A percentile compares a stretch with the other conserved stretches of the same genome.
Evolutionary conservation across 192 early-diverging fungal species (phyloP).

Genomic region (Lunasporangiospora selenospora): DNA sequence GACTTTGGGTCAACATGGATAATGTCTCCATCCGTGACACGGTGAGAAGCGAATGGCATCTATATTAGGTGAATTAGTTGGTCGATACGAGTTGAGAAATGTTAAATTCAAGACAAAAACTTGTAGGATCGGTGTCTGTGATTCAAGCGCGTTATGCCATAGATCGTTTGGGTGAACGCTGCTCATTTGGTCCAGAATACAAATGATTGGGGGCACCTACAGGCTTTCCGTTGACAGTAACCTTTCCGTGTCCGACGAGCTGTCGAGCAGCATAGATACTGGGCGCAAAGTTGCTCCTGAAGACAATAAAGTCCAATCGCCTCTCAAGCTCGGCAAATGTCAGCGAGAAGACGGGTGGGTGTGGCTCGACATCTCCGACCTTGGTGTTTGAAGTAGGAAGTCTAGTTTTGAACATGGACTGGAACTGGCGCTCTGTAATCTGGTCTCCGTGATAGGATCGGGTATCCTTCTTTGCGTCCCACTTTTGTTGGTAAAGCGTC

Average conservation of each 20-base stretch:
- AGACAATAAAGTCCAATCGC: slow-evolving; percentile 92
- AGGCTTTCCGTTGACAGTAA: slow-evolving; percentile 90
- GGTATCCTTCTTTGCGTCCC: slow-evolving; percentile 91
- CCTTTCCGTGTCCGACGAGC: slow-evolving; percentile 84
- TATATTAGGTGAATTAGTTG: slow-evolving; percentile 37
- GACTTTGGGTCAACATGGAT: slow-evolving; percentile 80
- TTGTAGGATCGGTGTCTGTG: no score
- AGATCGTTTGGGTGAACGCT: not conserved
- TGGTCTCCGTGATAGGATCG: slow-evolving; percentile 94
- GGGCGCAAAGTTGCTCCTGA: slow-evolving; percentile 89
- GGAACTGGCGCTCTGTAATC: slow-evolving; percentile 87
- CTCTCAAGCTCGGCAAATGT: slow-evolving; percentile 91
- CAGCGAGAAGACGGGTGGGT: slow-evolving; percentile 76
- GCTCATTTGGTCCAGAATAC: not conserved
- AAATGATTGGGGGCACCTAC: no score
- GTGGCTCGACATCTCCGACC: slow-evolving; percentile 51
- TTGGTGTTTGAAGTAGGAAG: slow-evolving; percentile 73
- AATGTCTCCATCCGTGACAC: slow-evolving; percentile 86
- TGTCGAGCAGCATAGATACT: slow-evolving; percentile 87
- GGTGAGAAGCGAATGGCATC: slow-evolving; percentile 79
- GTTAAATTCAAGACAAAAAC: not conserved
- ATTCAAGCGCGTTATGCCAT: not conserved
- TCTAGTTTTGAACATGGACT: slow-evolving; percentile 71
- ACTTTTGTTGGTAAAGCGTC: slow-evolving; percentile 93
- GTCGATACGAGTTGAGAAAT: no score